A percentile compares a stretch with the other conserved stretches of the same genome.
Conservation (phyloP, 2,329 filamentous ascomycete genomes). For the Leptosphaerulina australis region DNA sequence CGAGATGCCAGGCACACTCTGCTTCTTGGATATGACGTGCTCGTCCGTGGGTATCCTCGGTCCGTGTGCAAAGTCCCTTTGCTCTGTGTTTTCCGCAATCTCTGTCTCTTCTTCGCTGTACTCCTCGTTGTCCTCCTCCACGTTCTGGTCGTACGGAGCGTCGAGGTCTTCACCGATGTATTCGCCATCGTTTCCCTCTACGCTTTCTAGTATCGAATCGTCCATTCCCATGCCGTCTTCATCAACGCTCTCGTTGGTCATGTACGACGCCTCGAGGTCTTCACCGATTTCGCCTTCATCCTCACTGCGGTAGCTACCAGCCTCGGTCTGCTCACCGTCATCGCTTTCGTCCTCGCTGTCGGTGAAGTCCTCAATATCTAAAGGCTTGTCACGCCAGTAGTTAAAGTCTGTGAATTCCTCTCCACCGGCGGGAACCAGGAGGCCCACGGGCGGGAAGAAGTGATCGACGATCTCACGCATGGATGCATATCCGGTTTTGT, state of each 20-base stretch:
- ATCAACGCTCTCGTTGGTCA: constrained; percentile 60
- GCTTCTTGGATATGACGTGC: neutral
- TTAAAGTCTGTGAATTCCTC: constrained; percentile 97
- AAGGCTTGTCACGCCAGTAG: constrained; percentile 87
- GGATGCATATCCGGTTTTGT: constrained; percentile 95
- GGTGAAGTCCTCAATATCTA: constrained; percentile 87
- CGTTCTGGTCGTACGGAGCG: constrained; percentile 23
- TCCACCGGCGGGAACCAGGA: constrained; percentile 84
- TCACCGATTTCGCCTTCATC: constrained; percentile 56
- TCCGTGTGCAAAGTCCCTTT: neutral
- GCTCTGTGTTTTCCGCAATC: constrained; percentile 13
- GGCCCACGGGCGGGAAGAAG: constrained; percentile 91
- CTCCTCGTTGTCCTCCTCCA: constrained; percentile 34
- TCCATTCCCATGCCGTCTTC: constrained; percentile 47
- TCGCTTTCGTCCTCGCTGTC: constrained; percentile 68
- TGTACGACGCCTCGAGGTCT: constrained; percentile 62
- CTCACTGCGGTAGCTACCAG: constrained; percentile 54
- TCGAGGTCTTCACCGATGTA: constrained; percentile 24
- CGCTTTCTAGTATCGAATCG: constrained; percentile 58
- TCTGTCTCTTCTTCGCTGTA: constrained; percentile 34
- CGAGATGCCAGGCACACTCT: constrained; percentile 7
- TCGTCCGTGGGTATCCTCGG: constrained; percentile 22
- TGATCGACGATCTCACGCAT: constrained; percentile 98
- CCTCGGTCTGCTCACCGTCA: constrained; percentile 56
- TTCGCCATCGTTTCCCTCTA: constrained; percentile 49